Base-by-base conservation (phyloP, 2,329 filamentous ascomycete genomes). In the Aspergillus sp. region DNA sequence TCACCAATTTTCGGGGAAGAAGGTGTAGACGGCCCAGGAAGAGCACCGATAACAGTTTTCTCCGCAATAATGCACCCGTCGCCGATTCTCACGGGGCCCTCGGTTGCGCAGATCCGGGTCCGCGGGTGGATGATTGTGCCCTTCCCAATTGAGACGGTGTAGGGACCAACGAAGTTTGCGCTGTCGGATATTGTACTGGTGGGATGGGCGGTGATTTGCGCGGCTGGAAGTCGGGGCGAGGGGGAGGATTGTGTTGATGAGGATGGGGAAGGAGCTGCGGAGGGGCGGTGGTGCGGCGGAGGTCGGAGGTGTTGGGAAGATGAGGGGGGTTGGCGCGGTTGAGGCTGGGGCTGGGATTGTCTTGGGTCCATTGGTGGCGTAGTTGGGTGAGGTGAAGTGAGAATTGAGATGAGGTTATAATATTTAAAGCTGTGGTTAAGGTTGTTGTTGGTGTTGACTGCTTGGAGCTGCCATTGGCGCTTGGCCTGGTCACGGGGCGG, bases 51-150 rank as follows among this genome's bases (percentile, higher is more conserved):
- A 0, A 74, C 59, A 45, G 67, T 71, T 60, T 80, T 80, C 68
- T 98, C 95, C 65, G 89, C 86, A 44, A 98, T 82, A 46, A 96
- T 89, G 67, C 90, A 95, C 52, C 89, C 86, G 58, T 90, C 86
- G 24, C 93, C 92, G 59, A 96, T 84, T 27, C 87, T 86, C 64
- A 98, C 86, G 44, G 91, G 88, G 4, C 91, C 91, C 52, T 88
- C 82, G 57, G 86, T 86, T 8, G 93, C 89, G 68, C 92, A 90
- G 56, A 97, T 83, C 61, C 88, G 86, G 15, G 88, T 85, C 49
- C 93, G 90, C 1, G 95, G 93, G 68, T 98, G 93, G n/a, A 99
- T 77, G 6, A 97, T 84, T 3, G 86, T 88, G 68, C 91, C 87
- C 23, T 90, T 82, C 56, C 88, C 88, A 62, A 98, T 86, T 45